Conservation (phyloP, 75 land plant genomes). For the Cupressus sempervirens region DNA sequence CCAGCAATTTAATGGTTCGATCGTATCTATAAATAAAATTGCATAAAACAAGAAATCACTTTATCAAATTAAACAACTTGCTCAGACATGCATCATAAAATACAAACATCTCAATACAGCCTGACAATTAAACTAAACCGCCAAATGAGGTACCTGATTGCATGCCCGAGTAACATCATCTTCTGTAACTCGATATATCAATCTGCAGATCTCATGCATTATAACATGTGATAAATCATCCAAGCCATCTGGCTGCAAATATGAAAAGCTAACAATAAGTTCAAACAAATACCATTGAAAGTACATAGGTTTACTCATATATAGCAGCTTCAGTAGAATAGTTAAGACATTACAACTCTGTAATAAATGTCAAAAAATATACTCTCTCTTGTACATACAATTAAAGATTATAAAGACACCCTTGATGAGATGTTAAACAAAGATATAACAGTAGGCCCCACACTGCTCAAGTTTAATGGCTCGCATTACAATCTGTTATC, state of each 20-base stretch:
- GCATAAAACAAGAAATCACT: not conserved
- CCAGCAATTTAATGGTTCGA: too few species aligned
- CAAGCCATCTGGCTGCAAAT: conserved; percentile 68
- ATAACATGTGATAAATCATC: conserved; percentile 85
- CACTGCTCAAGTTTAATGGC: not conserved
- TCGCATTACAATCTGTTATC: not conserved
- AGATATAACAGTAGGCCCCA: not conserved
- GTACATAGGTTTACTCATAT: not conserved
- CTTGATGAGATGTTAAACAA: not conserved
- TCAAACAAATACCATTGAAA: not conserved
- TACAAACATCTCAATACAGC: not conserved
- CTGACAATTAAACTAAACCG: too few species aligned
- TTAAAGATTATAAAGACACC: not conserved
- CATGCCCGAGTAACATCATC: conserved; percentile 86
- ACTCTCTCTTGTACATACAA: not conserved
- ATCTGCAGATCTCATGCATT: conserved; percentile 66
- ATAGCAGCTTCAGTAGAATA: not conserved
- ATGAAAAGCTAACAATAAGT: not conserved
- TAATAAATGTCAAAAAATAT: not conserved
- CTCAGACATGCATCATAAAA: not conserved
- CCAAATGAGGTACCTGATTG: conserved; percentile 62
- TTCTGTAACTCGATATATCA: conserved; percentile 68
- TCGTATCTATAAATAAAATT: too few species aligned
- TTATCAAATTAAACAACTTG: not conserved
- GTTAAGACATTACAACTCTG: not conserved